phyloP scores from a whole-genome alignment of 805 yeast genomes.

The Metschnikowia similis region DNA sequence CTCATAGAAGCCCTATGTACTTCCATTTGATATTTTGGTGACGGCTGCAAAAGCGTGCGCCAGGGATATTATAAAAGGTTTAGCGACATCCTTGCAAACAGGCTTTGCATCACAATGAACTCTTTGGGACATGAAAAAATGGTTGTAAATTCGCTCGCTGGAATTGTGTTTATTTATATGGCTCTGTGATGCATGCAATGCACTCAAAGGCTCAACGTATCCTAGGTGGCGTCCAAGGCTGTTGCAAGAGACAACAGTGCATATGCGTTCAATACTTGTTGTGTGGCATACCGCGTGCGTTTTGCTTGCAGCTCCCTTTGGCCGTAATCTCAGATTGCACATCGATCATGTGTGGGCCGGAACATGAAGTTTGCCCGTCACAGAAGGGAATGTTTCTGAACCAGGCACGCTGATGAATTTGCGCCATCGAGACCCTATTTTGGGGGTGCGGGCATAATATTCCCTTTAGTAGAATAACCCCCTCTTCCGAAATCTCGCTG shows the following conservation, averaged over 20 bases:
- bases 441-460: constrained; percentile 1
- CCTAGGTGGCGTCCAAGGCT: neutral
- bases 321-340: neutral
- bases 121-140: neutral
- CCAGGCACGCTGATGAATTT: constrained; percentile 10
- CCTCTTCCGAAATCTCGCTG: neutral
- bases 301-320: neutral
- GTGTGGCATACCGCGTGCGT: neutral
- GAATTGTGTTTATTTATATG: neutral
- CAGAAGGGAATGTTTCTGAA: constrained; percentile 8
- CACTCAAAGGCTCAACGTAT: neutral
- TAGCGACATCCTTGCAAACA: too few relatives aligned
- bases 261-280: neutral
- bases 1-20: too few relatives aligned
- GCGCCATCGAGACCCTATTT: constrained; percentile 3
- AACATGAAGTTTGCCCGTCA: constrained; percentile 2
- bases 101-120: neutral
- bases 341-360: neutral
- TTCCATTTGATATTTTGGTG: neutral
- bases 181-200: neutral
- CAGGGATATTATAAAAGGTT: too few relatives aligned
- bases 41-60: neutral
- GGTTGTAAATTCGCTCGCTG: neutral
- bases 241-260: neutral
- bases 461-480: neutral